These are phyloP conservation scores for Mortierella sp. DNA, from an alignment of 371 early-diverging fungal genomes.

Conservation along the genomic window DNA sequence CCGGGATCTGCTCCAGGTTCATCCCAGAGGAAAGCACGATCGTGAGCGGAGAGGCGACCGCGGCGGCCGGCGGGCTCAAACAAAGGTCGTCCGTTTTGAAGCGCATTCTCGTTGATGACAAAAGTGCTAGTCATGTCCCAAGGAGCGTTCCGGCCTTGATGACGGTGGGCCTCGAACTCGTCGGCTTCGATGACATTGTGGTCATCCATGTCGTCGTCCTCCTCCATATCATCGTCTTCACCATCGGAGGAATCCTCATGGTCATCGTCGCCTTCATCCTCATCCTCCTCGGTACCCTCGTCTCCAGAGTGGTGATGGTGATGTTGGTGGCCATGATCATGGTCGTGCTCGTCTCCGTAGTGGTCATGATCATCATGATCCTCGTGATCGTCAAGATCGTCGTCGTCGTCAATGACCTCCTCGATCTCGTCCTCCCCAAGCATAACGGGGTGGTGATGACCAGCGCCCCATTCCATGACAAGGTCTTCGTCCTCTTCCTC, in stretches of 20 bases:
- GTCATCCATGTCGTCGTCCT: conserved; percentile 61
- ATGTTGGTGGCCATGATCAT: conserved; percentile 49
- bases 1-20: conserved; percentile 45
- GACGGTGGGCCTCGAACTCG: conserved; percentile 45
- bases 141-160: conserved; percentile 49
- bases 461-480: conserved; percentile 55
- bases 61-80: conserved; percentile 46
- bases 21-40: conserved; percentile 53
- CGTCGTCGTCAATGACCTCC: conserved; percentile 56
- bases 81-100: conserved; percentile 30
- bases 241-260: conserved; percentile 66
- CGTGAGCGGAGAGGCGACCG: conserved; percentile 45
- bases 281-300: conserved; percentile 60
- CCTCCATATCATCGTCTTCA: conserved; percentile 44
- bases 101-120: conserved; percentile 39
- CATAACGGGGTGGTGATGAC: conserved; percentile 15
- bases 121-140: conserved; percentile 51
- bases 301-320: conserved; percentile 45
- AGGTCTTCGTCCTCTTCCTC: conserved; percentile 18
- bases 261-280: conserved; percentile 59
- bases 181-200: conserved; percentile 58
- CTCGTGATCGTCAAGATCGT: conserved; percentile 20
- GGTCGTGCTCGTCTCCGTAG: conserved; percentile 55
- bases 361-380: not conserved
- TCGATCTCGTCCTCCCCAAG: conserved; percentile 28